Evolutionary conservation across 176 grass and related monocot species (phyloP), one percentile per base, ranked within the genome.

Genomic region (Carex kokanica): DNA sequence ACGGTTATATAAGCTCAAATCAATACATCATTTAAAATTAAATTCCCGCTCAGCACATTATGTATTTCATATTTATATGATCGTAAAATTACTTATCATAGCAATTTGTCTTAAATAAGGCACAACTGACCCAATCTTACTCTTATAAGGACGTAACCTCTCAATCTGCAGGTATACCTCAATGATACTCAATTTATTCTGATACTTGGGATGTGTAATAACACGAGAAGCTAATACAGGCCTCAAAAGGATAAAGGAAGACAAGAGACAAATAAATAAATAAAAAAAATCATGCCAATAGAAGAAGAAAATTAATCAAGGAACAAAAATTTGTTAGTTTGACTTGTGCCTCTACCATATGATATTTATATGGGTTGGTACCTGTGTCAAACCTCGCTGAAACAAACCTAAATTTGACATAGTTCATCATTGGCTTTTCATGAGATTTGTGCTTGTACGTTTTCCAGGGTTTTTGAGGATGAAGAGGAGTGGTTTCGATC

Each of bases 401-500:
- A 45, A 58, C 13, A 13, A 53, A 71, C 58, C 13, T 38, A 4
- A 5, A 17, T 17, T 36, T 54, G 12, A 14, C 4, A 13, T 32
- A 24, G 13, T 29, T 40, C 53, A 13, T 11, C 10, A 56, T 60
- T 60, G 12, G 0, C 31, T 14, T 74, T 64, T 54, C 55, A 75
- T 51, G 29, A 14, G 15, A 5, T 21, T 62, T 52, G 20, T 9
- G 58, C 64, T 17, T 9, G 74, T 78, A 60, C 25, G 43, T 80
- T 60, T 25, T 47, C 3, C 53, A 99, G 91, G 89, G 91, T 99
- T 17, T 95, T 85, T 11, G 93, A 93, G 60, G 96, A 99, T 60
- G 89, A 95, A 23, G 96, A 99, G 86, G 91, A 88, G 86, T 99
- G 93, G 96, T 99, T 99, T 67, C 82, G 89, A 14, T 87, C 88